Evolutionary conservation across 768 basidiomycete species (phyloP), one percentile per base, ranked within the genome.

Genomic region (Cystoderma amianthinum): DNA sequence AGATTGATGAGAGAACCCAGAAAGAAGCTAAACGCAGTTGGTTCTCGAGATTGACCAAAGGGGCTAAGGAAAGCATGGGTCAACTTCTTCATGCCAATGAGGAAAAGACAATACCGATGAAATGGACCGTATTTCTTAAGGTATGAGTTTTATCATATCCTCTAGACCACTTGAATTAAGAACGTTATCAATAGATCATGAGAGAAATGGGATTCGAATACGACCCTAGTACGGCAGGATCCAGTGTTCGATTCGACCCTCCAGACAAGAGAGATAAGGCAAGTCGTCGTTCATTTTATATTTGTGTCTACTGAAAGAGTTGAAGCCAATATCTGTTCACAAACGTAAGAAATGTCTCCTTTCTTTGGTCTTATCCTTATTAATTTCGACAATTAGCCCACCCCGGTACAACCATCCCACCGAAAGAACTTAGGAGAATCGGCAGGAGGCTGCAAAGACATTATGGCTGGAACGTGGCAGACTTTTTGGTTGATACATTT

Each of bases 161-260:
- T n/a, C 7, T 28, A 7, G 25, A n/a, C 25, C 7, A 28, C 7
- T 7, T 28, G 25, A 28, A 28, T n/a, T 28, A n/a, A 28, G 25
- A 28, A 28, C 25, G n/a, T n/a, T n/a, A 28, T 30, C 42, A 23
- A 33, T 49, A 88, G 86, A 61, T 85, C 25, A 85, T 90, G 85
- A 62, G 67, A 25, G 82, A 83, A 36, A 79, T 90, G 76, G 86
- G 86, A 24, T 90, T 90, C 58, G 61, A 62, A 2, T 81, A 80
- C 48, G 78, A 80, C 53, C 82, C 82, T 3, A 78, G 77, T 44
- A 85, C 85, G 2, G 85, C 86, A 15, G 87, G 87, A 2, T 88
- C 85, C 7, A 85, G 84, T 56, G 87, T 90, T 24, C 74, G 85
- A 25, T 90, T 90, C 52, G 79, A 85, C 57, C 86, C 86, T 36